Conservation (phyloP, 495 filamentous ascomycete genomes). For the Astrothelium macrocarpum region DNA sequence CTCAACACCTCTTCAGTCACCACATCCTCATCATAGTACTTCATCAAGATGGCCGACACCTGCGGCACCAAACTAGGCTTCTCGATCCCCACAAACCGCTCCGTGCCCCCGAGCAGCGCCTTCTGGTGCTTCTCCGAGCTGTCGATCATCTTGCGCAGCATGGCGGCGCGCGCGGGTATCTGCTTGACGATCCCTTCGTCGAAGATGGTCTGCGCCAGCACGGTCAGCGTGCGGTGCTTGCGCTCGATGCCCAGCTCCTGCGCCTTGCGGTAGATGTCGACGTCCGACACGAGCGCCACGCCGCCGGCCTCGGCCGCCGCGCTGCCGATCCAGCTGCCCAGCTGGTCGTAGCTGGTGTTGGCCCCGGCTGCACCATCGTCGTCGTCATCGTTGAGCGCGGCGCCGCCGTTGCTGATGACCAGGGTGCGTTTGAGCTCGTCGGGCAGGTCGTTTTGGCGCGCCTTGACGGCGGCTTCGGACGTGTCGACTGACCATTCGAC, state of each 20-base stretch:
- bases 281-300: conserved; percentile 65
- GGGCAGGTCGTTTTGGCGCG: conserved; percentile 82
- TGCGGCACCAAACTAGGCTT: conserved; percentile 66
- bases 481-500: conserved; percentile 92
- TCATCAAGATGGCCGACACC: conserved; percentile 74
- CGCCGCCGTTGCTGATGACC: conserved; percentile 73
- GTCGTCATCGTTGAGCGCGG: conserved; percentile 66
- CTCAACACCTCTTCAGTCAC: conserved; percentile 77
- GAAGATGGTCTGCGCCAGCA: conserved; percentile 89
- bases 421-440: conserved; percentile 84
- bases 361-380: conserved; percentile 71
- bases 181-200: conserved; percentile 82
- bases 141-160: conserved; percentile 81
- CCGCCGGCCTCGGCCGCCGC: conserved; percentile 62
- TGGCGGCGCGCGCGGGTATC: conserved; percentile 64
- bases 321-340: conserved; percentile 84
- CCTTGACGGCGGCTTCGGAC: conserved; percentile 87
- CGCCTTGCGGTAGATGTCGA: conserved; percentile 91
- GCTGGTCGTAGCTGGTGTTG: conserved; percentile 75
- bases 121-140: conserved; percentile 88
- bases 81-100: conserved; percentile 81
- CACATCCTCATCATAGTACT: conserved; percentile 81
- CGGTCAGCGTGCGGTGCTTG: conserved; percentile 89
- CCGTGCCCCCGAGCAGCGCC: conserved; percentile 92
- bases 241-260: conserved; percentile 88